Evolutionary conservation across 1,284 basidiomycete genomes (phyloP).

Genomic region (Trametes hirsuta): DNA sequence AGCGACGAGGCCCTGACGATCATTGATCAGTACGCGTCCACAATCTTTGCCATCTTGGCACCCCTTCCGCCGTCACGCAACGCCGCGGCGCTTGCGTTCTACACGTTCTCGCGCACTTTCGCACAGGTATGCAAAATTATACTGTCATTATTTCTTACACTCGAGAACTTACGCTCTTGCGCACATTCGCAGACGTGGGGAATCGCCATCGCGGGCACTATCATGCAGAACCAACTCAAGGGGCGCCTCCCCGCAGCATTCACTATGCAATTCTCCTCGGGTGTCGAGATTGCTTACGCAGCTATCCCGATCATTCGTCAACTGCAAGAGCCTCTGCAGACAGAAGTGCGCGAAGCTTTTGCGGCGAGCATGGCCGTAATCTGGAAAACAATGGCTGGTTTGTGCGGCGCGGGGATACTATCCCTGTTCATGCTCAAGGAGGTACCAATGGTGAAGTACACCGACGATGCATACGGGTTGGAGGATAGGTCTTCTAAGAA

Average conservation of each 20-base stretch:
- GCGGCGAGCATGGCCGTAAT: conserved; percentile 35
- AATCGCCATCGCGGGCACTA: conserved; percentile 40
- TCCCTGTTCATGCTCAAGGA: conserved; percentile 37
- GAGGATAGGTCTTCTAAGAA: background rate
- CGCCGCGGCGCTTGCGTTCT: conserved; percentile 36
- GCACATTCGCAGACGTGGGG: conserved; percentile 39
- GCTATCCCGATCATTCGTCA: conserved; percentile 39
- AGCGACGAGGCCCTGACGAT: background rate
- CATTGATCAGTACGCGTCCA: conserved; percentile 24
- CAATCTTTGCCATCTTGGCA: conserved; percentile 39
- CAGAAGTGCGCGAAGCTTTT: conserved; percentile 39
- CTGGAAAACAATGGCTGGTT: conserved; percentile 41
- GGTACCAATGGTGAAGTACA: conserved; percentile 35
- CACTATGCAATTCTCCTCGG: conserved; percentile 34
- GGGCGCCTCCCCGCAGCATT: conserved; percentile 39
- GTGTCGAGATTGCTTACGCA: conserved; percentile 40
- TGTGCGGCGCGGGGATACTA: conserved; percentile 38
- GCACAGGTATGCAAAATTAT: conserved; percentile 17
- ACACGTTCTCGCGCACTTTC: conserved; percentile 36
- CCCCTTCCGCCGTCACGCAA: conserved; percentile 34
- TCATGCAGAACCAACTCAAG: conserved; percentile 45
- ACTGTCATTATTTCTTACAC: too few relatives aligned
- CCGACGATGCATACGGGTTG: conserved; percentile 33
- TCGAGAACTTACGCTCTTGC: background rate
- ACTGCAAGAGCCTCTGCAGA: conserved; percentile 36